phyloP scores from a whole-genome alignment of 495 filamentous ascomycete genomes.

The Aspergillus cristatus region DNA sequence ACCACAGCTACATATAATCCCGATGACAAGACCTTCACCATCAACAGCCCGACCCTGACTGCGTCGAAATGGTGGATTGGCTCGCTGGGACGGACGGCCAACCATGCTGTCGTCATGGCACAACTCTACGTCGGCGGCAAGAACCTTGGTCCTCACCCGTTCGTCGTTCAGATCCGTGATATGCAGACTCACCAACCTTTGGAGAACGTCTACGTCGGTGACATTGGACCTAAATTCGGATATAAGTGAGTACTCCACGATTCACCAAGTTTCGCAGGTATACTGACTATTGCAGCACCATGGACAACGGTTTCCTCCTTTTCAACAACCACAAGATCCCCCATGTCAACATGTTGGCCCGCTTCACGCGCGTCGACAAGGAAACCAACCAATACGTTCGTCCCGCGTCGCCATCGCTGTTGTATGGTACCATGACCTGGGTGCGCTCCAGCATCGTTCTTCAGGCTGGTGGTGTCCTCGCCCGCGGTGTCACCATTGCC shows the following conservation, averaged over 20 bases:
- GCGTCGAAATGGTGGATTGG: conserved; percentile 77
- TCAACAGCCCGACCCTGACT: conserved; percentile 58
- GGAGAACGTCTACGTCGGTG: conserved; percentile 60
- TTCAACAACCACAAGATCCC: conserved; percentile 64
- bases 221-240: conserved; percentile 68
- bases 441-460: conserved; percentile 64
- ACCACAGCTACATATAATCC: conserved; percentile 64
- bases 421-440: conserved; percentile 67
- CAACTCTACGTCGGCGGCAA: conserved; percentile 56
- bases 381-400: conserved; percentile 53
- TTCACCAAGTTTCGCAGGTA: background rate
- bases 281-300: conserved; percentile 37
- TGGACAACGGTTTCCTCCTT: conserved; percentile 69
- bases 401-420: conserved; percentile 52
- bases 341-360: conserved; percentile 59
- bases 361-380: conserved; percentile 53
- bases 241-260: conserved; percentile 36
- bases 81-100: conserved; percentile 60
- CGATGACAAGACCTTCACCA: conserved; percentile 57
- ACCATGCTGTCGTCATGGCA: conserved; percentile 68
- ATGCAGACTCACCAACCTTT: conserved; percentile 60
- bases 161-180: conserved; percentile 66
- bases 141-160: conserved; percentile 61
- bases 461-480: conserved; percentile 55
- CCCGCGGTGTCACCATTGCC: conserved; percentile 66